Conservation (phyloP, 208 protist species). For the Trypanosoma scelopori region DNA sequence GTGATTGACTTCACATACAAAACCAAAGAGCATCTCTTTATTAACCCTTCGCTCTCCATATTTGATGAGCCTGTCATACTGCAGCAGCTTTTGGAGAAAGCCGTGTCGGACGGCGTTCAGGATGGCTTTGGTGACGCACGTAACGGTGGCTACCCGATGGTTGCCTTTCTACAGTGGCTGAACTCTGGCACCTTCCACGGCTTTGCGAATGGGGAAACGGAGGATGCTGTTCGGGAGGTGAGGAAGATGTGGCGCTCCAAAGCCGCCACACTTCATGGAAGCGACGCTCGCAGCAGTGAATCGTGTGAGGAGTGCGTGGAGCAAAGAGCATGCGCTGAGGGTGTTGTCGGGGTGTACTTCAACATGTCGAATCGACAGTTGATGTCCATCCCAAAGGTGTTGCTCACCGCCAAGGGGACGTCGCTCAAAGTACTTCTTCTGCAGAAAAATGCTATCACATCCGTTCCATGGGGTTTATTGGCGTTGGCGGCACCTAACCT, state of each 20-base stretch:
- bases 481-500: conserved; percentile 47
- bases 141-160: conserved; percentile 29
- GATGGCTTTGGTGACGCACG: conserved; percentile 28
- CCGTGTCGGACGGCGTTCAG: conserved; percentile 6
- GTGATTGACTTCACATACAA: conserved; percentile 87
- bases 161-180: conserved; percentile 43
- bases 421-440: conserved; percentile 55
- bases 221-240: conserved; percentile 31
- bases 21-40: conserved; percentile 15
- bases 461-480: conserved; percentile 54
- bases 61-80: conserved; percentile 22
- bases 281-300: conserved; percentile 29
- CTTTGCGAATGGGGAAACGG: conserved; percentile 44
- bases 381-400: conserved; percentile 39
- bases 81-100: conserved; percentile 12
- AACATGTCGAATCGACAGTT: conserved; percentile 42
- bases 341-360: conserved; percentile 31
- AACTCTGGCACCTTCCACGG: conserved; percentile 36
- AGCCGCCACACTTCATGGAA: background rate
- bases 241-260: conserved; percentile 9
- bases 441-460: conserved; percentile 47
- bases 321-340: conserved; percentile 9
- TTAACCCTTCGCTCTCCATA: conserved; percentile 27
- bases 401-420: conserved; percentile 26
- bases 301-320: conserved; percentile 38